phyloP scores from a whole-genome alignment of 2,329 filamentous ascomycete genomes.

The Didymella exigua region DNA sequence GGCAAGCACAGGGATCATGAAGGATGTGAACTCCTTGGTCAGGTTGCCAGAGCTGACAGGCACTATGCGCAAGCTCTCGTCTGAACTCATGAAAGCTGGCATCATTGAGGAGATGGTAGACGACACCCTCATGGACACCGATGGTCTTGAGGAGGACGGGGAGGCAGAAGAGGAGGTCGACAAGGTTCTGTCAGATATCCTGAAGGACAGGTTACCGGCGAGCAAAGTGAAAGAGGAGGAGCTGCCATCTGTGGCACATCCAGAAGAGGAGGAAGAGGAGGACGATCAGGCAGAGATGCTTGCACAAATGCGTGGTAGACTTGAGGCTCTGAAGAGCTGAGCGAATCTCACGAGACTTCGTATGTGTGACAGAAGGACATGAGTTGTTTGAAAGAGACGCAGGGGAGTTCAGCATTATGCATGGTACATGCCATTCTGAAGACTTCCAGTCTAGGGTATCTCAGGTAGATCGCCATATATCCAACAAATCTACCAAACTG shows the following conservation, averaged over 20 bases:
- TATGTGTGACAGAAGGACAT: background rate
- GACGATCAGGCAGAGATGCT: conserved; percentile 89
- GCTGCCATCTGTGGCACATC: conserved; percentile 58
- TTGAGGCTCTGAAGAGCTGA: conserved; percentile 91
- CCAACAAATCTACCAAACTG: background rate
- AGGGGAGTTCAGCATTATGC: background rate
- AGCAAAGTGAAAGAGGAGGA: conserved; percentile 62
- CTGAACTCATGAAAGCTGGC: conserved; percentile 90
- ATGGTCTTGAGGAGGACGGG: conserved; percentile 74
- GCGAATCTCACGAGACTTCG: background rate
- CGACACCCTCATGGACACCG: conserved; percentile 74
- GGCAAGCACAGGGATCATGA: conserved; percentile 91
- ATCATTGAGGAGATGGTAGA: conserved; percentile 98
- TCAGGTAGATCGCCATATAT: background rate
- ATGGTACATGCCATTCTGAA: background rate
- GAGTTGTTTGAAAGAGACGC: background rate
- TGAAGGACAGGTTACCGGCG: conserved; percentile 80
- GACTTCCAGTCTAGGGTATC: conserved; percentile 7
- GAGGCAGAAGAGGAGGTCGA: conserved; percentile 80
- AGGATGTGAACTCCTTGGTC: conserved; percentile 88
- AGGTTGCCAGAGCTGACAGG: conserved; percentile 82
- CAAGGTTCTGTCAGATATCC: conserved; percentile 87
- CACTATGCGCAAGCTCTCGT: conserved; percentile 86
- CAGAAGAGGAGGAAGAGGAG: conserved; percentile 76
- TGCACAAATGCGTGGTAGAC: conserved; percentile 87